Base-by-base conservation (phyloP, 345 rosid genomes). In the Eutrema heterophyllum region DNA sequence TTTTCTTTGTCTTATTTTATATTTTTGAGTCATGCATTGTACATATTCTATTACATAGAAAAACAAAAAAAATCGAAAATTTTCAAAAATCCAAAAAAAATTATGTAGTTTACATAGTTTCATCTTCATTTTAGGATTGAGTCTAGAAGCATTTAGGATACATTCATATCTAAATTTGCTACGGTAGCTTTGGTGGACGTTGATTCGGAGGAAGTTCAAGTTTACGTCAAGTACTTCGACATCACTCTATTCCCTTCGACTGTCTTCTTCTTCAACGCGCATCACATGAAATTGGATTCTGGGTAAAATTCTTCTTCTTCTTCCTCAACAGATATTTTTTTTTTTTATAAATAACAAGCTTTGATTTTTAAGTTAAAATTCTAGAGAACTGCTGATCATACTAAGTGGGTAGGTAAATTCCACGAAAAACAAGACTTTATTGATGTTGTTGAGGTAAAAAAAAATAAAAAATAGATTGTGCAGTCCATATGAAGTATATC, bases 221-320 rank as follows among this genome's bases (percentile, higher is more conserved):
- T 90, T 53, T 95, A 92, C 29, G 84, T 90, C 11, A 90, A 88
- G 70, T 95, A 92, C 61, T 95, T 95, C 67, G 97, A 91, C 68
- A 84, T 95, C 58, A 78, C 87, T 4, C 76, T 88, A 48, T 51
- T 82, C 16, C 99, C 99, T 3, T 89, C 97, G 2, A 86, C 96
- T 0, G 45, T 92, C 27, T 95, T 92, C 86, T 95, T 95, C 87
- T 90, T 95, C 87, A 95, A 95, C 60, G 93, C 96, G 1, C 92
- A 90, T 70, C 97, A 95, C 27, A 92, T 95, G 93, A 95, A 95
- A 82, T 81, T 95, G 89, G 99, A 95, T 82, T 90, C 90, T 63
- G 96, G 97, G 99, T 92, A 76, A 4, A 5, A n/a, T n/a, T n/a
- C n/a, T n/a, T n/a, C n/a, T n/a, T 74, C 24, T 35, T 27, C 0